Evolutionary conservation across 2,329 filamentous ascomycete species (phyloP), one percentile per base, ranked within the genome.

Genomic region (Aspergillus ibericus): DNA sequence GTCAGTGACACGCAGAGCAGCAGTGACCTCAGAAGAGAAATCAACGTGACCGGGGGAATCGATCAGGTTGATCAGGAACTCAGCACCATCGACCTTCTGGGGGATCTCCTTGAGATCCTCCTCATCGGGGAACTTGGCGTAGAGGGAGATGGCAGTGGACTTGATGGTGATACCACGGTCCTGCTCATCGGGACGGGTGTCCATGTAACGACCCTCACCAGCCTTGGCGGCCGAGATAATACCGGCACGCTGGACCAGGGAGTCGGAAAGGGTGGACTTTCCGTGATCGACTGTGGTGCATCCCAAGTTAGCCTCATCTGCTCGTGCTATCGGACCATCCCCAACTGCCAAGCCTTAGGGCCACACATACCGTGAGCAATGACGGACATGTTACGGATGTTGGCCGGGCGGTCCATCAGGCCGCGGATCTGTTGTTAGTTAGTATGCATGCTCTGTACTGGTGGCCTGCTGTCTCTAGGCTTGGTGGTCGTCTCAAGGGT

Each of bases 131-230:
- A 99, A 87, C 73, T 88, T 83, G 77, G 91, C 92, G 83, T 95
- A 99, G 76, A 99, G 88, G 71, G 96, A 98, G 84, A 99, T 99
- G 82, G 96, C 95, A 65, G 95, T 99, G 59, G 95, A 99, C 89
- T 99, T 99, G 89, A 99, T 99, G 74, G 95, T 99, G 77, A 99
- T 97, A 88, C 95, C 92, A 89, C 95, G 93, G 80, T 99, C 95
- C 85, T 99, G 95, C 82, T 99, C 95, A 80, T 99, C 95, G 69
- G 90, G 83, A 82, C 95, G 91, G 67, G 95, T 99, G 82, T 99
- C 95, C 75, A 93, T 99, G 79, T 93, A 96, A 81, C 95, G 90
- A 70, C 89, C 88, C 79, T 96, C 92, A 82, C 95, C 95, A 74
- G 95, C 95, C 85, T 98, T 98, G 74, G 92, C 92, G 73, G 92